Base-by-base conservation (phyloP, 2,329 filamentous ascomycete genomes). In the Leptosphaerulina australis region DNA sequence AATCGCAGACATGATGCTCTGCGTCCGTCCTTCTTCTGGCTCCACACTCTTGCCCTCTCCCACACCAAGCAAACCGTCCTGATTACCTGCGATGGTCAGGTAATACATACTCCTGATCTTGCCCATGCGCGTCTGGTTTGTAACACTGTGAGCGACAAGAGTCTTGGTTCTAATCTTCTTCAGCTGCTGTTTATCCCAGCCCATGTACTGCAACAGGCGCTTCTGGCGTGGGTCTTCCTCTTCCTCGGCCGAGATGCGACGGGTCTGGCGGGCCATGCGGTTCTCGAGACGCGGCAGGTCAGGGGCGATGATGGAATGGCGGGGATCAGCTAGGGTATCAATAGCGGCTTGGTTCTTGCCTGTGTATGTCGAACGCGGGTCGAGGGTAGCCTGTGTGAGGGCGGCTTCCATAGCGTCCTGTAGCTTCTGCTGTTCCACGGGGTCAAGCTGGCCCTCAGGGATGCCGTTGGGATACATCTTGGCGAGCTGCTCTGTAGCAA, bases 111-210 rank as follows among this genome's bases (percentile, higher is more conserved):
- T 90, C 61, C 82, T 81, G 52, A 99, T 87, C 81, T 97, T 99
- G 70, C 94, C 94, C 75, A 99, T 85, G 78, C 93, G 89, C 17
- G 94, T 97, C 81, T 97, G 93, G 76, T 99, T 97, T 59, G 84
- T 80, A 51, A 99, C 94, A 30, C 76, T 75, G 67, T 93, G 89
- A 4, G 70, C 68, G 36, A 96, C 88, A 36, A 99, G 76, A 37
- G 82, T 79, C 81, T 95, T 96, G 58, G 83, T 77, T 50, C 83
- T 79, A 51, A 96, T 74, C 2, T 60, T 64, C 18, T 66, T 63
- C 41, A 88, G 76, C 52, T 81, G 67, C 1, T 73, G 56, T 48
- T 73, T 68, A 14, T 68, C 70, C 67, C 83, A 79, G 21, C 84
- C 83, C 1, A 85, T 84, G 56, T 81, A 77, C 62, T 82, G 77